Base-by-base conservation (phyloP, 768 basidiomycete species). In the Amanita inopinata region DNA sequence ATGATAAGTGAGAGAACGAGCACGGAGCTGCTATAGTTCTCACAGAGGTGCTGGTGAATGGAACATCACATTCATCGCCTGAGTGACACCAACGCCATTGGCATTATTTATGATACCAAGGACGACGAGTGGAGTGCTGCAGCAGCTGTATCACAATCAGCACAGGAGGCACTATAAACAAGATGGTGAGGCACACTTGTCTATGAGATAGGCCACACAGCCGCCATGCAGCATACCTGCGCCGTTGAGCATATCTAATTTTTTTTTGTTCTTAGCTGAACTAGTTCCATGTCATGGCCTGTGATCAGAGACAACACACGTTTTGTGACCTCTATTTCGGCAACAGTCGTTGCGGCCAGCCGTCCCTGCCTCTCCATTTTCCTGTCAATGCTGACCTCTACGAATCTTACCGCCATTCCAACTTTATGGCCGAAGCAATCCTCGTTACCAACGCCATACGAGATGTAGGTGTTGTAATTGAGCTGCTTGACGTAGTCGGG, bases 171-270 rank as follows among this genome's bases (percentile, higher is more conserved):
- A n/a, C n/a, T n/a, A n/a, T 22, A 9, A 8, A 12, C 14, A 41
- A 19, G 33, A 34, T 12, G 1, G 18, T 33, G 11, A n/a, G 6
- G 59, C 70, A 38, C 46, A 79, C 79, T 80, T 83, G 60, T 85
- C 83, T 33, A 84, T 75, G 43, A 85, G 63, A 59, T 83, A 83
- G 33, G 80, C 77, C 24, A 85, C 56, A 42, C 80, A 81, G 28
- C 78, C 82, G n/a, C 83, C 83, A 49, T 84, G 83, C 11, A 84
- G 64, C 74, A 82, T 80, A 1, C 78, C 78, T 18, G 80, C 79
- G 9, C 82, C 82, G 50, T 85, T 86, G 23, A 84, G 63, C 80
- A 83, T 83, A 44, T 71, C 82, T 81, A 48, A 27, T 34, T 22
- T 23, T 36, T 4, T 47, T 39, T 27, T 30, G 25, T 24, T 41